These are phyloP conservation scores for Colletotrichum tabaci DNA, from an alignment of 2,329 filamentous ascomycete genomes.

Conservation along the genomic window DNA sequence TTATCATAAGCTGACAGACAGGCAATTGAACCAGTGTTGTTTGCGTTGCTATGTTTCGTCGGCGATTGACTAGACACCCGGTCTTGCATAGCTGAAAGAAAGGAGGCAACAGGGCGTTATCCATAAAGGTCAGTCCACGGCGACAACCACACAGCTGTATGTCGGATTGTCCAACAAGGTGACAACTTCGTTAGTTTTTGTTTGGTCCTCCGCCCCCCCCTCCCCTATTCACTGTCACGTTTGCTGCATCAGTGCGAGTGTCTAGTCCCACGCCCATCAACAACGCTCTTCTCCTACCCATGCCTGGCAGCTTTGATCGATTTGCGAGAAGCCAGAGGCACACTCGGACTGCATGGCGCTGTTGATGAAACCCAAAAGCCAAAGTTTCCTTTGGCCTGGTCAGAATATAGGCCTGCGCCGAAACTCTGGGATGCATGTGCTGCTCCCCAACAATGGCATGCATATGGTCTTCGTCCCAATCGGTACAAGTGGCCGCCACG, in stretches of 20 bases:
- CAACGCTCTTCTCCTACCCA: background rate
- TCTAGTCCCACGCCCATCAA: constrained; percentile 1
- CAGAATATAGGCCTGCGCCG: constrained; percentile 4
- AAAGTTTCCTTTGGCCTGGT: constrained; percentile 1
- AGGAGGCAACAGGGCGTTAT: no score
- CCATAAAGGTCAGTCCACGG: no score
- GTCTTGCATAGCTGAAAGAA: no score
- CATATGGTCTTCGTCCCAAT: constrained; percentile 22
- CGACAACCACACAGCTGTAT: no score
- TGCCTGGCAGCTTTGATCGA: background rate
- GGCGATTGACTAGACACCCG: no score
- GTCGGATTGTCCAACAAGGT: no score
- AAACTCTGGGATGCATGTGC: constrained; percentile 22
- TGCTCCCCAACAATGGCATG: background rate
- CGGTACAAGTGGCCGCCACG: constrained; percentile 21
- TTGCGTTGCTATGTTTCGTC: no score
- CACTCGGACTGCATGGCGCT: constrained; percentile 10
- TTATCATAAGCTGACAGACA: no score
- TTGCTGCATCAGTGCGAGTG: background rate
- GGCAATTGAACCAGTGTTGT: no score
- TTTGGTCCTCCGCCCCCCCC: background rate
- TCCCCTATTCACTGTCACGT: background rate
- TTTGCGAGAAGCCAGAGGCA: background rate
- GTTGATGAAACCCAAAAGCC: constrained; percentile 24
- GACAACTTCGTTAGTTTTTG: background rate